Conservation (phyloP, 1,284 basidiomycete genomes). For the Naganishia cerealis region DNA sequence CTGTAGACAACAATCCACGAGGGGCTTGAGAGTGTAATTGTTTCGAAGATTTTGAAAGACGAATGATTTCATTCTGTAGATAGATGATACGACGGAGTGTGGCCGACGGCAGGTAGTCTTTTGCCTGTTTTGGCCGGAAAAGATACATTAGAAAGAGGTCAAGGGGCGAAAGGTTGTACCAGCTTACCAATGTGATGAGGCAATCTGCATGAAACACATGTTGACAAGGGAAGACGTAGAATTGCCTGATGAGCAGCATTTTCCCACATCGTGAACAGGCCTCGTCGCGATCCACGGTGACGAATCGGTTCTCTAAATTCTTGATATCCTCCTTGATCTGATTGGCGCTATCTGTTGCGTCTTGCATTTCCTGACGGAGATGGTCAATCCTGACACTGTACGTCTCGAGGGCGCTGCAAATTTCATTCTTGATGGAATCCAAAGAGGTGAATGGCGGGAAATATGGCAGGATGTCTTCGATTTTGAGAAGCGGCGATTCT, state of each 20-base stretch:
- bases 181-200: constrained; percentile 78
- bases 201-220: constrained; percentile 95
- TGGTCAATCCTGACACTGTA: constrained; percentile 89
- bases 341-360: constrained; percentile 86
- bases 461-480: constrained; percentile 98
- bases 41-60: constrained; percentile 25
- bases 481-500: constrained; percentile 89
- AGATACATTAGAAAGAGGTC: constrained; percentile 22
- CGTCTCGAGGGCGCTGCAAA: constrained; percentile 89
- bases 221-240: constrained; percentile 97
- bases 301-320: constrained; percentile 82
- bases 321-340: constrained; percentile 89
- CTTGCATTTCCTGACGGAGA: constrained; percentile 93
- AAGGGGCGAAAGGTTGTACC: constrained; percentile 4
- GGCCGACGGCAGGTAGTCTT: constrained; percentile 78
- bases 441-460: constrained; percentile 99
- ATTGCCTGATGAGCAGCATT: constrained; percentile 78
- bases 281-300: constrained; percentile 85
- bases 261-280: constrained; percentile 78
- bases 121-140: constrained; percentile 63
- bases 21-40: constrained; percentile 43
- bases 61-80: constrained; percentile 75
- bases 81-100: constrained; percentile 77
- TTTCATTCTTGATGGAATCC: constrained; percentile 99
- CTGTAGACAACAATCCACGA: constrained; percentile 49